Percentiles rank a stretch among this genome's conserved stretches.
Conservation (phyloP, 202 grass and related monocot species). For the Carex arenaria region DNA sequence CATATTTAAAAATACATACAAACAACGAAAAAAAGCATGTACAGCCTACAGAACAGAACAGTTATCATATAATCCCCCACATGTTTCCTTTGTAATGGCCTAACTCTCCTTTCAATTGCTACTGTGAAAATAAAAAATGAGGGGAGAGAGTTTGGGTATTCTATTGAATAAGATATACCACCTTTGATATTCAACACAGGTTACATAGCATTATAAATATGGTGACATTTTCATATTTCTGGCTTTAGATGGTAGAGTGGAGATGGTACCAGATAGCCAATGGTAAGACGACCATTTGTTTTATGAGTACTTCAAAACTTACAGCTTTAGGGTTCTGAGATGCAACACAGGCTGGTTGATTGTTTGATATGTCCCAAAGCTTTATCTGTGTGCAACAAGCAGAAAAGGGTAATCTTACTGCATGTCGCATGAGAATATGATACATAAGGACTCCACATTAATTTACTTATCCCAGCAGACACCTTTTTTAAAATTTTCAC, state of each 20-base stretch:
- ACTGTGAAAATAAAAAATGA: neutral
- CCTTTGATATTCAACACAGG: neutral
- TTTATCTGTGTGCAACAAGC: constrained; percentile 53
- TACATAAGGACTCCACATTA: neutral
- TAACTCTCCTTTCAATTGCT: neutral
- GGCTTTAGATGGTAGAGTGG: neutral
- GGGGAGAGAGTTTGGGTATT: neutral
- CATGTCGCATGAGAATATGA: neutral
- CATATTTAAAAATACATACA: neutral
- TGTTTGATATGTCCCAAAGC: constrained; percentile 82
- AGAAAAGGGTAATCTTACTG: neutral
- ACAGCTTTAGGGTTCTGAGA: constrained; percentile 69
- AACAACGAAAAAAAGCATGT: neutral
- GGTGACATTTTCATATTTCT: neutral
- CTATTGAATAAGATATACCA: neutral
- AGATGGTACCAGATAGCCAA: neutral
- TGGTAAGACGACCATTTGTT: neutral
- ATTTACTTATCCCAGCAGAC: neutral
- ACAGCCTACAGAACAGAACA: neutral
- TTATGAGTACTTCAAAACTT: constrained; percentile 17
- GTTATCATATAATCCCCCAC: neutral
- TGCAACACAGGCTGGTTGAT: constrained; percentile 61
- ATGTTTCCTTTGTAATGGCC: neutral
- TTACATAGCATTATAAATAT: neutral
- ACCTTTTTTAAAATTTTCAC: neutral